phyloP scores from a whole-genome alignment of 1,139 yeast genomes.

The Protomyces pachydermus region DNA sequence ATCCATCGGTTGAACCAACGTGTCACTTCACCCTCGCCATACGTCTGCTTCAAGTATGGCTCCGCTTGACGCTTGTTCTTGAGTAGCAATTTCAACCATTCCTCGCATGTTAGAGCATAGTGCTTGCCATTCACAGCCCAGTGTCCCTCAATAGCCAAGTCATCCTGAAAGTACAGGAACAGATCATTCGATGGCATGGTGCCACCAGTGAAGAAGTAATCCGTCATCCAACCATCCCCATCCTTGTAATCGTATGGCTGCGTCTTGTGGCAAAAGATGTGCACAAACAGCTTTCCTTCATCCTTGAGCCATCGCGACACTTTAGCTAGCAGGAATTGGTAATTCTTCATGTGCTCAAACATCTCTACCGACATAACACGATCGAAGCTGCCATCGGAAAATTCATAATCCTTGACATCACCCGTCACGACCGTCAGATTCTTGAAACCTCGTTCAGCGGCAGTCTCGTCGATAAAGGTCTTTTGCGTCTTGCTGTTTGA shows the following conservation, averaged over 20 bases:
- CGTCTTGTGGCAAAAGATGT: constrained; percentile 26
- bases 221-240: constrained; percentile 27
- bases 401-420: constrained; percentile 24
- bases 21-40: constrained; percentile 23
- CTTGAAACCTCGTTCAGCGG: constrained; percentile 21
- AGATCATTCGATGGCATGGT: constrained; percentile 27
- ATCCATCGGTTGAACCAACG: constrained; percentile 27
- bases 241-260: constrained; percentile 27
- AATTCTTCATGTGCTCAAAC: constrained; percentile 28
- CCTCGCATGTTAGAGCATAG: constrained; percentile 26
- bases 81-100: constrained; percentile 22
- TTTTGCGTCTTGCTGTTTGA: constrained; percentile 26
- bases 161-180: constrained; percentile 25
- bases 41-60: constrained; percentile 16
- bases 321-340: constrained; percentile 20
- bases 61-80: constrained; percentile 21
- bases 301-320: constrained; percentile 24
- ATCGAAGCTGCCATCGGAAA: constrained; percentile 15
- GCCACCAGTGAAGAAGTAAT: constrained; percentile 27
- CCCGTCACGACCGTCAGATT: constrained; percentile 26
- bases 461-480: constrained; percentile 23
- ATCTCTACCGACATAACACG: constrained; percentile 28
- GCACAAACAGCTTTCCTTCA: constrained; percentile 26
- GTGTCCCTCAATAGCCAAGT: constrained; percentile 23
- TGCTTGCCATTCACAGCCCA: constrained; percentile 27